Evolutionary conservation across 1,284 basidiomycete species (phyloP), one percentile per base, ranked within the genome.

Genomic region (Ustilago lituana): DNA sequence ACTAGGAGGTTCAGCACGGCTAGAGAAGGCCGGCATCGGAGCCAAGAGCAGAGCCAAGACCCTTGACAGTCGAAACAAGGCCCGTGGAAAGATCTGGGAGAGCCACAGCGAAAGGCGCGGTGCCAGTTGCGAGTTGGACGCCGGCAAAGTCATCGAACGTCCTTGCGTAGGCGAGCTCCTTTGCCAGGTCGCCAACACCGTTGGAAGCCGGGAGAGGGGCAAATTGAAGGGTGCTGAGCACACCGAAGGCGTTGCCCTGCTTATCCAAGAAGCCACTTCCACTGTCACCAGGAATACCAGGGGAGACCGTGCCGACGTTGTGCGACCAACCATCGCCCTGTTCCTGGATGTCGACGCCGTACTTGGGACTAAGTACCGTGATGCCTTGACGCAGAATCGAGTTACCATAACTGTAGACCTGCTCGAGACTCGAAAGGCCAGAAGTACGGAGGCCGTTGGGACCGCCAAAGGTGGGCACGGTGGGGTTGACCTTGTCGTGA

Each of bases 331-430:
- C 73, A 22, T 53, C 62, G 22, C 52, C 70, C 43, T 69, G 26
- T 2, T 68, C 59, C 41, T 58, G 54, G 41, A 73, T 36, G 45
- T 52, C 50, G 54, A 50, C 56, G 38, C 73, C 73, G 40, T 63
- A 75, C 65, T 75, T 75, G 49, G 73, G 73, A 40, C 55, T 64
- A 17, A 75, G 48, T 9, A 67, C 48, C 0, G 60, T 63, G 40
- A 73, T 41, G 19, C 73, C 73, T 17, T 58, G 57, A n/a, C 73
- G 57, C 9, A 75, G 66, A 40, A 73, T 61, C 43, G 69, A 73
- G 57, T 75, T 75, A 53, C 70, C 71, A 44, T 70, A 75, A 50
- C 59, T 60, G 66, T 62, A 73, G n/a, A 73, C 57, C 39, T 50
- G 49, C 40, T 74, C 73, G 32, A 56, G 19, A 22, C 20, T 35